Base-by-base conservation (phyloP, 257 asterid species). In the Penstemon newberryi region DNA sequence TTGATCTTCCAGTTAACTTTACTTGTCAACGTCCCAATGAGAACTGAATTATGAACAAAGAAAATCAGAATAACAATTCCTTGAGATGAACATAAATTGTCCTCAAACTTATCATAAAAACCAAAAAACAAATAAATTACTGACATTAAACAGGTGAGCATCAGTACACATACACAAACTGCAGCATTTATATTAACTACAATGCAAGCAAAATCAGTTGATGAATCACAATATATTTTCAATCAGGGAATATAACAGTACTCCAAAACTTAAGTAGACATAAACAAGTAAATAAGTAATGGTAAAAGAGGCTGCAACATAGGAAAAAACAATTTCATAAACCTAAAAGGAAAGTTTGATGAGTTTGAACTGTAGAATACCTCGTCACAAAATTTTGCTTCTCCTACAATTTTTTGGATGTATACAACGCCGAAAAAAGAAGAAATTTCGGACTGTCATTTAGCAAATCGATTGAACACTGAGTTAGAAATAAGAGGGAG, bases 1-100 rank as follows among this genome's bases (percentile, higher is more conserved):
- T 36, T 54, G 40, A 55, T 56, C 67, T 58, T 67, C 42, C 43
- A 57, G 68, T 53, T 73, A 70, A 52, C 56, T 70, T 76, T 50
- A 68, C 60, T 63, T 45, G 70, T n/a, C 74, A 57, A 54, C 33
- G 2, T 71, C 64, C 65, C 65, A 49, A 55, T 60, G 66, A 44
- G 65, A 52, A 50, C 64, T 47, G 64, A 43, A 49, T 54, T 67
- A 43, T 57, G 72, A 58, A 60, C 12, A 52, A 1, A 7, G 42
- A 45, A 51, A 64, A 55, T 38, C 66, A 68, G 47, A 60, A 46
- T 33, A n/a, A n/a, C 42, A 36, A 38, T 45, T 60, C 39, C 55
- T 61, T 7, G 45, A 67, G 33, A 1, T 25, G 33, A 25, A 25
- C 33, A 25, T 25, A 25, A 25, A 0, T 0, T 25, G 2, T 25